phyloP scores from a whole-genome alignment of 345 rosid genomes.

The Syzygium jambos region DNA sequence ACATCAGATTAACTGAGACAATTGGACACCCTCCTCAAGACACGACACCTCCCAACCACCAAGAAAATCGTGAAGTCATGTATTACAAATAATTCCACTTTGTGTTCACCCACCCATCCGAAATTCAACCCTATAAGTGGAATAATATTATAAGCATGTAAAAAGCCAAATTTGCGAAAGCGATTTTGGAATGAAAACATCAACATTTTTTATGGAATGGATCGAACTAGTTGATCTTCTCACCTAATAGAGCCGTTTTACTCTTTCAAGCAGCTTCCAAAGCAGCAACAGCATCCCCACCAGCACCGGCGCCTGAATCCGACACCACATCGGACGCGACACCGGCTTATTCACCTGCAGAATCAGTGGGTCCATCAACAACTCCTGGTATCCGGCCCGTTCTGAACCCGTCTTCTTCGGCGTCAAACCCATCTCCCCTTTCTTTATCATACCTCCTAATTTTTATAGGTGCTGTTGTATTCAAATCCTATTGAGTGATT shows the following conservation, averaged over 20 bases:
- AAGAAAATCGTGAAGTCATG: rapidly evolving
- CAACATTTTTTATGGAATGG: background rate
- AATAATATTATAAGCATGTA: background rate
- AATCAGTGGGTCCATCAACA: conserved; percentile 10
- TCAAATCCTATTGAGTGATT: background rate
- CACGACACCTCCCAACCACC: background rate
- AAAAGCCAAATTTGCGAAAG: background rate
- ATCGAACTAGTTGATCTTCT: background rate
- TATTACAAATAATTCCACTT: background rate
- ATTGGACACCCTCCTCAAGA: background rate
- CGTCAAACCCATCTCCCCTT: conserved; percentile 7
- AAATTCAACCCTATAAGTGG: background rate
- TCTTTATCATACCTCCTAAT: background rate
- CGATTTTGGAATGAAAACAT: background rate
- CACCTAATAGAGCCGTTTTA: background rate
- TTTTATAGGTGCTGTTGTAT: background rate
- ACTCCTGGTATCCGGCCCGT: conserved; percentile 27
- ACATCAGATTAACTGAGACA: no score
- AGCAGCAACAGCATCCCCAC: conserved; percentile 9
- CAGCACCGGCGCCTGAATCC: conserved; percentile 17
- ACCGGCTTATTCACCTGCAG: conserved; percentile 19
- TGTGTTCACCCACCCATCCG: background rate
- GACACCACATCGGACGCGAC: background rate
- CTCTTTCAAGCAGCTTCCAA: conserved; percentile 25
- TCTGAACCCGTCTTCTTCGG: conserved; percentile 12